phyloP scores from a whole-genome alignment of 2,329 filamentous ascomycete genomes.

The Ambrosiella xylebori region DNA sequence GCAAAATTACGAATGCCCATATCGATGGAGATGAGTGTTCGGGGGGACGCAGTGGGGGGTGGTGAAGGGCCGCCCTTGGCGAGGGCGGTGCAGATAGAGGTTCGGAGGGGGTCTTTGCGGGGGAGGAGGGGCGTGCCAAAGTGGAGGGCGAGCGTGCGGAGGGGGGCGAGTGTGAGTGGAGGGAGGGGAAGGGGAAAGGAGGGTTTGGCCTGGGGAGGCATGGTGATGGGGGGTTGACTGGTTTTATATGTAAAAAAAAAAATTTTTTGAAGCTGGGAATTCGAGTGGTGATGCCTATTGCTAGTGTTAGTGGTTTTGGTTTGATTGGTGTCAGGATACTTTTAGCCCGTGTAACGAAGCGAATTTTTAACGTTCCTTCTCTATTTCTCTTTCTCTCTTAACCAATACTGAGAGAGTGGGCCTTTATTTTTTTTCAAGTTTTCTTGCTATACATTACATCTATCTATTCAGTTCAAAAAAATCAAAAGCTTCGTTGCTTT shows the following conservation, averaged over 20 bases:
- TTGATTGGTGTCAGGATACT: neutral
- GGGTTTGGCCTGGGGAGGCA: neutral
- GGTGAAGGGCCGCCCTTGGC: neutral
- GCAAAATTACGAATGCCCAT: constrained; percentile 11
- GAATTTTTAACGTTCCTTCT: no score
- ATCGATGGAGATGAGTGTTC: constrained; percentile 7
- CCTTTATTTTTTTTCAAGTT: no score
- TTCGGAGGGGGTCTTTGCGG: neutral
- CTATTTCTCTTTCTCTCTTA: no score
- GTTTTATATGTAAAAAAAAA: neutral
- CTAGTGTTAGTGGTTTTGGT: neutral
- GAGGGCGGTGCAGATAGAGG: neutral
- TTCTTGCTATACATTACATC: no score
- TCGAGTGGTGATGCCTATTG: neutral
- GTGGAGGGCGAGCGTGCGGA: constrained; percentile 6
- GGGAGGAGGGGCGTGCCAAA: neutral
- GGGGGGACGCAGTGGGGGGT: neutral
- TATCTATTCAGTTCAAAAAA: no score
- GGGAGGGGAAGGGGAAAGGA: neutral
- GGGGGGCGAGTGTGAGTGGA: neutral
- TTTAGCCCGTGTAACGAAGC: neutral
- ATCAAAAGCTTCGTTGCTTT: no score
- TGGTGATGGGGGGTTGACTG: neutral
- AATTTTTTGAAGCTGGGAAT: neutral
- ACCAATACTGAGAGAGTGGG: no score